phyloP scores from a whole-genome alignment of 2,329 filamentous ascomycete genomes.

The Scedosporium boydii region DNA sequence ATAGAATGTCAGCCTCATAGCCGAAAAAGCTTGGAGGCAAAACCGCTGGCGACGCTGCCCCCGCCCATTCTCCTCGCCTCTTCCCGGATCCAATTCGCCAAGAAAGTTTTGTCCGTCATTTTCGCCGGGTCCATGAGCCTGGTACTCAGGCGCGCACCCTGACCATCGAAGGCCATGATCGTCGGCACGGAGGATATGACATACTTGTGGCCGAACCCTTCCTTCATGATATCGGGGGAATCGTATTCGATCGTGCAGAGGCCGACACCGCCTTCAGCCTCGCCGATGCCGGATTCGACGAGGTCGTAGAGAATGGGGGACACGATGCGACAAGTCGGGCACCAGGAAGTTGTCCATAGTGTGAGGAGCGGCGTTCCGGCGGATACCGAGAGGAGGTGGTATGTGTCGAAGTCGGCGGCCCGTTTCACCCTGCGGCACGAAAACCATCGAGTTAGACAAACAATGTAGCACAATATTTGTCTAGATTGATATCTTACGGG shows the following conservation, averaged over 20 bases:
- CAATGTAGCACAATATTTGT: conserved; percentile 15
- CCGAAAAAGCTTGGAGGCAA: conserved; percentile 14
- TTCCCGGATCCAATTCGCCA: conserved; percentile 43
- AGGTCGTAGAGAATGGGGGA: conserved; percentile 38
- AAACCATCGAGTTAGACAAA: conserved; percentile 6
- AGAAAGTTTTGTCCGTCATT: conserved; percentile 37
- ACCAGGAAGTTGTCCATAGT: conserved; percentile 51
- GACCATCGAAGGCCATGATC: conserved; percentile 42
- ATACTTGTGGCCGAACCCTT: conserved; percentile 28
- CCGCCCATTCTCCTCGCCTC: conserved; percentile 39
- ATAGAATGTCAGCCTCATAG: not conserved
- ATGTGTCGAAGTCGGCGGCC: conserved; percentile 42
- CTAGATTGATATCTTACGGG: conserved; percentile 18
- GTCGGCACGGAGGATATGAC: conserved; percentile 51
- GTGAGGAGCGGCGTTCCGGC: conserved; percentile 47
- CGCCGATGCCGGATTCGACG: conserved; percentile 40
- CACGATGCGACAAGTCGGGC: conserved; percentile 41
- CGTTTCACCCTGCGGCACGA: conserved; percentile 37
- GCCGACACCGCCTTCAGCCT: conserved; percentile 45
- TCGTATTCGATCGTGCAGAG: conserved; percentile 47
- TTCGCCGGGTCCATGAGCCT: conserved; percentile 12
- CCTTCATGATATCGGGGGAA: conserved; percentile 44
- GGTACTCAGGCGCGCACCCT: not conserved
- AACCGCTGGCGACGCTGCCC: conserved; percentile 31
- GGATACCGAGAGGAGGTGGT: conserved; percentile 45